Evolutionary conservation across 2,329 filamentous ascomycete genomes (phyloP).

Genomic region (Fusarium devonianum): DNA sequence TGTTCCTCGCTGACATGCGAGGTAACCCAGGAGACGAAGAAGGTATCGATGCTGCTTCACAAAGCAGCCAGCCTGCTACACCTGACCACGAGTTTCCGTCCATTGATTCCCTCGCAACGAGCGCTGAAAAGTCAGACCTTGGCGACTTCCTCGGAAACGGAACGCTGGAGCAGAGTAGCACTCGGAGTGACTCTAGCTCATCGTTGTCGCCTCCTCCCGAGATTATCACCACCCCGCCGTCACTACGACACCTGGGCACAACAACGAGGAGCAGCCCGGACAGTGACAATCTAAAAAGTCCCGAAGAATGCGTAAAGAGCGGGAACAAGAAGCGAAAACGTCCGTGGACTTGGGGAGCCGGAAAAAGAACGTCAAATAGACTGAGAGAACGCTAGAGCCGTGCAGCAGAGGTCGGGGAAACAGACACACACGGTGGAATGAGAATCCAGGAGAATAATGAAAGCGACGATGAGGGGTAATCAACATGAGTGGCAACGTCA

Average conservation of each 20-base stretch:
- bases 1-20: not conserved
- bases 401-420: not conserved
- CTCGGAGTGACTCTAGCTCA: constrained; percentile 8
- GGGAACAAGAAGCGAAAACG: not conserved
- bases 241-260: not conserved
- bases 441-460: no score
- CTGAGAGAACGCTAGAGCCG: not conserved
- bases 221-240: constrained; percentile 26
- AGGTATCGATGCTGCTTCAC: not conserved
- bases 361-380: not conserved
- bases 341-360: not conserved
- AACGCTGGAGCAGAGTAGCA: not conserved
- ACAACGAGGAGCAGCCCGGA: not conserved
- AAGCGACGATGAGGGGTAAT: no score
- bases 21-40: not conserved
- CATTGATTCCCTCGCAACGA: not conserved
- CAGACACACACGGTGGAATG: not conserved
- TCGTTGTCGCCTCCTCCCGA: constrained; percentile 30
- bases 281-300: not conserved
- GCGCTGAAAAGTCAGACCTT: not conserved
- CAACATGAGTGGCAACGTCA: no score
- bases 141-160: not conserved
- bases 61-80: not conserved
- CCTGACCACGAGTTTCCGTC: not conserved
- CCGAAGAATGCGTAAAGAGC: not conserved